These are phyloP conservation scores for Arachnomyces sp. DNA, from an alignment of 2,329 filamentous ascomycete genomes.

Conservation along the genomic window DNA sequence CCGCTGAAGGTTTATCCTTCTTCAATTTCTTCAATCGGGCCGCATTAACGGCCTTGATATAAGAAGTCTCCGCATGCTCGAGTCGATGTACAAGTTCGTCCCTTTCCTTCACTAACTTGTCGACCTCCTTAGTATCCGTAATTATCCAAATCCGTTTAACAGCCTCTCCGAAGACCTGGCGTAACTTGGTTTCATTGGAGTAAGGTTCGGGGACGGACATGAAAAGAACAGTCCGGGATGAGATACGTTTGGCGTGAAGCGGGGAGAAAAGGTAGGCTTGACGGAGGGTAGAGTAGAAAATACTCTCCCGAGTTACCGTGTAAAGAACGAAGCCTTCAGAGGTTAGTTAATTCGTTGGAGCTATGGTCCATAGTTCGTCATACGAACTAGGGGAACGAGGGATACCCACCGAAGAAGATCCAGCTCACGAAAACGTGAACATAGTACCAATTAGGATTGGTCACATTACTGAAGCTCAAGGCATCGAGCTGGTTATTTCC, in stretches of 20 bases:
- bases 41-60: constrained; percentile 70
- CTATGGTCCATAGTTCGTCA: not conserved
- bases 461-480: constrained; percentile 71
- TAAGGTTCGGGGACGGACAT: constrained; percentile 73
- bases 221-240: constrained; percentile 80
- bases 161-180: constrained; percentile 68
- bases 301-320: constrained; percentile 73
- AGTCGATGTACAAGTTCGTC: constrained; percentile 69
- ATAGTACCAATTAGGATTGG: constrained; percentile 58
- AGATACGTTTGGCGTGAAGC: constrained; percentile 72
- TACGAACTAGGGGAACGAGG: not conserved
- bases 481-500: constrained; percentile 61
- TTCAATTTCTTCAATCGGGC: constrained; percentile 54
- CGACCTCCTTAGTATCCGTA: constrained; percentile 65
- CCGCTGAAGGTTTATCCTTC: constrained; percentile 10
- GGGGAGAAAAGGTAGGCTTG: constrained; percentile 86
- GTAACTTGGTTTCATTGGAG: constrained; percentile 63
- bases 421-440: constrained; percentile 70
- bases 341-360: constrained; percentile 7
- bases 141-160: constrained; percentile 81
- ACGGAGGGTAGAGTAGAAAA: constrained; percentile 83
- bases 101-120: constrained; percentile 69
- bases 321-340: constrained; percentile 65
- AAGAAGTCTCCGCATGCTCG: constrained; percentile 76
- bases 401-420: constrained; percentile 58